These are phyloP conservation scores for Alternaria arborescens DNA, from an alignment of 2,329 filamentous ascomycete genomes.

Conservation along the genomic window DNA sequence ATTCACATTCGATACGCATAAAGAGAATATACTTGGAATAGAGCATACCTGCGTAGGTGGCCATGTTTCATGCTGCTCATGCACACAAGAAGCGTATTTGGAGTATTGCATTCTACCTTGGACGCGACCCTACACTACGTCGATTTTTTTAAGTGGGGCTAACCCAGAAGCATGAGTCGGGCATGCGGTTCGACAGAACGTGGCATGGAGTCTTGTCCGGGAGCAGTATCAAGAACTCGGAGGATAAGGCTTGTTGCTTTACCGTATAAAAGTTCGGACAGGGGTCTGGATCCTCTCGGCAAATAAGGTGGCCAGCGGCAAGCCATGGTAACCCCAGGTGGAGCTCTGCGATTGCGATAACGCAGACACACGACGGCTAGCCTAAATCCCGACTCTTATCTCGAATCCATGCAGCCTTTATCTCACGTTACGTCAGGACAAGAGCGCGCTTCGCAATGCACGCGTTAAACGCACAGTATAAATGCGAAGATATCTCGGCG, in stretches of 20 bases:
- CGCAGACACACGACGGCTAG: neutral
- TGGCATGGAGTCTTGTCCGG: neutral
- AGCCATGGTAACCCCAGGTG: slow-evolving; percentile 21
- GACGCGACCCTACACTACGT: neutral
- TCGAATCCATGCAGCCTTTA: slow-evolving; percentile 22
- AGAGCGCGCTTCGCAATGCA: slow-evolving; percentile 11
- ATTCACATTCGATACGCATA: neutral
- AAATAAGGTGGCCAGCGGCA: slow-evolving; percentile 14
- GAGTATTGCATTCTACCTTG: neutral
- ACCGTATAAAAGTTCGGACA: neutral
- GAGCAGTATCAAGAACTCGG: neutral
- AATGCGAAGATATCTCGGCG: slow-evolving; percentile 28
- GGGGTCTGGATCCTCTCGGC: slow-evolving; percentile 5
- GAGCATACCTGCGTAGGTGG: neutral
- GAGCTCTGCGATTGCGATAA: slow-evolving; percentile 22
- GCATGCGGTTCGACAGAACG: neutral
- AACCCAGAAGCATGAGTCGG: neutral
- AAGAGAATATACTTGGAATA: neutral
- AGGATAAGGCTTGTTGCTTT: slow-evolving; percentile 1
- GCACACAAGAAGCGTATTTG: neutral
- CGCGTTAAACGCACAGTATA: slow-evolving; percentile 21
- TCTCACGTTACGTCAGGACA: slow-evolving; percentile 35
- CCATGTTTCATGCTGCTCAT: neutral
- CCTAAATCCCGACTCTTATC: slow-evolving; percentile 23
- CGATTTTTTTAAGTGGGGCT: neutral